Conservation (phyloP, 768 basidiomycete species). For the Mycena crocata region DNA sequence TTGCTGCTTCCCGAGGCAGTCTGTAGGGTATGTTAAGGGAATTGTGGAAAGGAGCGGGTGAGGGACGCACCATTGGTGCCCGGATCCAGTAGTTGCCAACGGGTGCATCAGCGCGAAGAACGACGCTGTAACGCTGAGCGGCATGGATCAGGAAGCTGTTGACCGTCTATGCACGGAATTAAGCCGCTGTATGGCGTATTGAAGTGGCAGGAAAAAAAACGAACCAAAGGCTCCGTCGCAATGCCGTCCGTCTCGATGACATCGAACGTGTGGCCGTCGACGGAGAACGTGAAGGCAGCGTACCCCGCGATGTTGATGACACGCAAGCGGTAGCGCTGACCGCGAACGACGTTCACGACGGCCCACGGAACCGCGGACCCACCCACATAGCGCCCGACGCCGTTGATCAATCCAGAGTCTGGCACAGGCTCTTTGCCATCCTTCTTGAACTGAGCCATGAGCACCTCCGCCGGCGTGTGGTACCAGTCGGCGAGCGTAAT, state of each 20-base stretch:
- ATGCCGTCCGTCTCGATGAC: neutral
- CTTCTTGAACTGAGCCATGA: conserved; percentile 38
- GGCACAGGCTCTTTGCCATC: conserved; percentile 35
- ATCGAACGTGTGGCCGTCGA: neutral
- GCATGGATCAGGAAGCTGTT: conserved; percentile 46
- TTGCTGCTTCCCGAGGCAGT: conserved; percentile 7
- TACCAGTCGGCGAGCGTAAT: conserved; percentile 40
- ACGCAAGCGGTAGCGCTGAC: neutral
- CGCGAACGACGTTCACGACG: neutral
- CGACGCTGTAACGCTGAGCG: conserved; percentile 25
- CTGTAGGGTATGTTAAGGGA: neutral
- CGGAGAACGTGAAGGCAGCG: neutral
- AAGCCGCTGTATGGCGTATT: conserved; percentile 18
- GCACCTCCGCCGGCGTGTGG: conserved; percentile 12
- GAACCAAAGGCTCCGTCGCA: neutral
- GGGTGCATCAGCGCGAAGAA: conserved; percentile 44
- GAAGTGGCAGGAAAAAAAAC: neutral
- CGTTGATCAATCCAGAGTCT: conserved; percentile 25
- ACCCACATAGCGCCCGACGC: conserved; percentile 3
- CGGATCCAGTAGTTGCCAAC: conserved; percentile 56
- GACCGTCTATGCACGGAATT: conserved; percentile 34
- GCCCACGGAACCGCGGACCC: neutral
- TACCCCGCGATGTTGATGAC: neutral
- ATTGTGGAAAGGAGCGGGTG: no score
- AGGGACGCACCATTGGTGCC: conserved; percentile 41